Evolutionary conservation across 2,329 filamentous ascomycete species (phyloP).

Genomic region (Aspergillus fijiensis): DNA sequence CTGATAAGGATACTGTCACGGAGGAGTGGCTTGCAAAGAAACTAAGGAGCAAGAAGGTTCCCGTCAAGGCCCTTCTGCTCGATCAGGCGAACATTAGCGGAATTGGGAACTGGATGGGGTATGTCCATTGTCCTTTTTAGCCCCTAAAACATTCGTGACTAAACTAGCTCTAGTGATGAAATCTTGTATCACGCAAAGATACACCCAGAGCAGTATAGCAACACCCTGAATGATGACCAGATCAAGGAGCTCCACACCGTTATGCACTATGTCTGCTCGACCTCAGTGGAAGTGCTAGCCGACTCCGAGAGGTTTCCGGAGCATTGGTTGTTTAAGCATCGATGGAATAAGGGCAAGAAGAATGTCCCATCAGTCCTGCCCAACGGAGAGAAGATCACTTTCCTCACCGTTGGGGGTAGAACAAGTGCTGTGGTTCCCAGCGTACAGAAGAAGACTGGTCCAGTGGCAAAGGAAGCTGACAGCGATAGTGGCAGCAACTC

Average conservation of each 20-base stretch:
- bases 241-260: constrained; percentile 69
- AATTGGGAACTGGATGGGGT: constrained; percentile 94
- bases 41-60: constrained; percentile 73
- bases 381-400: constrained; percentile 79
- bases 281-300: constrained; percentile 73
- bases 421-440: constrained; percentile 86
- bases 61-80: constrained; percentile 82
- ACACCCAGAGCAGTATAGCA: constrained; percentile 90
- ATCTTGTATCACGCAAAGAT: constrained; percentile 84
- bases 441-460: constrained; percentile 77
- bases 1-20: constrained; percentile 75
- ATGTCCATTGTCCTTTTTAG: constrained; percentile 24
- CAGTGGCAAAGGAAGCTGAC: constrained; percentile 55
- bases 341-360: constrained; percentile 88
- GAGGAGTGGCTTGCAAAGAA: constrained; percentile 71
- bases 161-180: constrained; percentile 62
- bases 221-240: constrained; percentile 72
- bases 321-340: constrained; percentile 83
- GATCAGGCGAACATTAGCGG: constrained; percentile 88
- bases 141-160: background rate
- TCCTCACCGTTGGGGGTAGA: constrained; percentile 83
- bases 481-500: constrained; percentile 28
- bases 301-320: constrained; percentile 83
- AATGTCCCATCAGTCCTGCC: constrained; percentile 66
- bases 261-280: constrained; percentile 76